A percentile compares a stretch with the other conserved stretches of the same genome.
These are phyloP conservation scores for Paxillus rubicundulus DNA, from an alignment of 768 basidiomycete species.

Conservation along the genomic window DNA sequence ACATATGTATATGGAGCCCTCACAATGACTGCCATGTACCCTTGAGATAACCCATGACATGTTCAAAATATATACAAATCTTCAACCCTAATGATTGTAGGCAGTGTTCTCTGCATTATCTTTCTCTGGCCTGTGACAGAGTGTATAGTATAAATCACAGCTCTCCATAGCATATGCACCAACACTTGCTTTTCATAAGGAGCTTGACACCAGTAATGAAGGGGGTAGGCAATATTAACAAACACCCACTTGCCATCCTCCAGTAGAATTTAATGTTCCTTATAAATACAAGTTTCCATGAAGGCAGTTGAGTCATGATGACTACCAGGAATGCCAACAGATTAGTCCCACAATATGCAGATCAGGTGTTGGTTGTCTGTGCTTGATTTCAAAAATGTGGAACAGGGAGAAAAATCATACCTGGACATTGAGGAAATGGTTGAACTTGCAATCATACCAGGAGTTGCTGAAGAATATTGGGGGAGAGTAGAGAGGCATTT, in stretches of 20 bases:
- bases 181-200: constrained; percentile 27
- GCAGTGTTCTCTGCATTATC: neutral
- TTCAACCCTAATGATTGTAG: constrained; percentile 36
- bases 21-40: constrained; percentile 21
- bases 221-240: constrained; percentile 40
- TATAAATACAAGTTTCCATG: constrained; percentile 18
- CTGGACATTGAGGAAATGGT: constrained; percentile 28
- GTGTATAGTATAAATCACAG: no score
- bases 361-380: constrained; percentile 18
- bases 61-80: constrained; percentile 31
- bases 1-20: constrained; percentile 4
- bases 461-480: constrained; percentile 33
- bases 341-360: constrained; percentile 30
- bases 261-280: neutral
- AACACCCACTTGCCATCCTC: constrained; percentile 30
- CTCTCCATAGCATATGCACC: no score
- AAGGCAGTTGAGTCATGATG: constrained; percentile 34
- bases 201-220: constrained; percentile 26
- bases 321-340: constrained; percentile 30
- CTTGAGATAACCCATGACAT: constrained; percentile 40
- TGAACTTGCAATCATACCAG: constrained; percentile 33
- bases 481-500: constrained; percentile 28
- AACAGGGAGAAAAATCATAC: constrained; percentile 2
- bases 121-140: neutral
- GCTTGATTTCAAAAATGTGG: neutral